phyloP scores from a whole-genome alignment of 1,284 basidiomycete genomes.

The Xerocomus amazonicus region DNA sequence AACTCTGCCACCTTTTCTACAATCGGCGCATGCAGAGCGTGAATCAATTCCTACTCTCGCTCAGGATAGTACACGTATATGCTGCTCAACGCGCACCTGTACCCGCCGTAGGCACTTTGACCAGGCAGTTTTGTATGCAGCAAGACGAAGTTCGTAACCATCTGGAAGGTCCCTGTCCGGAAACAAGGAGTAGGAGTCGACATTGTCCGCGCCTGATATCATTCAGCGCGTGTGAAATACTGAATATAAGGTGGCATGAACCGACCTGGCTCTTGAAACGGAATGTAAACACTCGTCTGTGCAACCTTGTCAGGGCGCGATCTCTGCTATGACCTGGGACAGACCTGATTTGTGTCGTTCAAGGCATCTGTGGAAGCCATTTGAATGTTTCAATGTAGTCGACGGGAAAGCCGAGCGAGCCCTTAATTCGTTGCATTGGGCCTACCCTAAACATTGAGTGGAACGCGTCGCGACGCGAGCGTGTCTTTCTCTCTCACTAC shows the following conservation, averaged over 20 bases:
- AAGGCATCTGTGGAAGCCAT: slow-evolving; percentile 22
- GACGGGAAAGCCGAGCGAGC: background rate
- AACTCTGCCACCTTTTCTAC: slow-evolving; percentile 39
- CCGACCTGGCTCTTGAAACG: slow-evolving; percentile 29
- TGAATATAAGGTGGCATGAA: slow-evolving; percentile 1
- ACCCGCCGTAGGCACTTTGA: slow-evolving; percentile 44
- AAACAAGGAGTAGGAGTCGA: slow-evolving; percentile 19
- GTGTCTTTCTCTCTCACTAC: slow-evolving; percentile 11
- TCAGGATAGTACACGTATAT: background rate
- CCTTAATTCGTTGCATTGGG: background rate
- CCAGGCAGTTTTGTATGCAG: slow-evolving; percentile 49
- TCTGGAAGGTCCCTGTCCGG: slow-evolving; percentile 38
- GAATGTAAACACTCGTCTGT: slow-evolving; percentile 36
- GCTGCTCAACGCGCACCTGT: slow-evolving; percentile 36
- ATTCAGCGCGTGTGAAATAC: slow-evolving; percentile 1
- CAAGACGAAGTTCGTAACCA: slow-evolving; percentile 42
- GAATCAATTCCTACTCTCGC: slow-evolving; percentile 39
- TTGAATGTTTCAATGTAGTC: slow-evolving; percentile 5
- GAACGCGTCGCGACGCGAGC: slow-evolving; percentile 31
- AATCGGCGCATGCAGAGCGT: slow-evolving; percentile 43
- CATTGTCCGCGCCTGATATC: slow-evolving; percentile 14
- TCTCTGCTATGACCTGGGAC: slow-evolving; percentile 1
- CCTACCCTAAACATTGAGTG: slow-evolving; percentile 32
- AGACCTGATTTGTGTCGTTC: slow-evolving; percentile 29
- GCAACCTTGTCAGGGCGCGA: slow-evolving; percentile 8